phyloP scores from a whole-genome alignment of 2,329 filamentous ascomycete species.

The Aureobasidium melanogenum region DNA sequence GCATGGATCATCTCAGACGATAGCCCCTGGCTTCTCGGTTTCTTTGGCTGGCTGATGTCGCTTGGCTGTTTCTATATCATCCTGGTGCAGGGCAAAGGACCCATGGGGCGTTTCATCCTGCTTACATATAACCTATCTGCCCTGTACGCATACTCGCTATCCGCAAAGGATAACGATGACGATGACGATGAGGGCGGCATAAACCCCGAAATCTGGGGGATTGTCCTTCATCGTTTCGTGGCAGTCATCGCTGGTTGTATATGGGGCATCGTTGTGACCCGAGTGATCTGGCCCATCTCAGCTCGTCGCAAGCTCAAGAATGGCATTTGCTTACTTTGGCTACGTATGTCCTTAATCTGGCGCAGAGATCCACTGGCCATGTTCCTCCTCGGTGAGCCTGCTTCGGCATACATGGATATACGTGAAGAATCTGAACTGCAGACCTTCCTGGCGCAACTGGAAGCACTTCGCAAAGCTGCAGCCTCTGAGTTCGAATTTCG shows the following conservation, averaged over 20 bases:
- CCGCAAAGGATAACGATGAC: conserved; percentile 64
- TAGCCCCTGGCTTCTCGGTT: conserved; percentile 65
- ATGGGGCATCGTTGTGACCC: conserved; percentile 86
- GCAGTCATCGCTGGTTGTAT: conserved; percentile 79
- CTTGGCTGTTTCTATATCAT: conserved; percentile 86
- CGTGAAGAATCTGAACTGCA: conserved; percentile 82
- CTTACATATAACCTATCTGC: conserved; percentile 94
- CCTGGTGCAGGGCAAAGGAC: conserved; percentile 71
- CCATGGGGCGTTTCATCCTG: conserved; percentile 86
- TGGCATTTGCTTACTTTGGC: conserved; percentile 80
- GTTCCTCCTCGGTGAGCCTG: conserved; percentile 39
- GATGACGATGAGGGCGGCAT: conserved; percentile 82
- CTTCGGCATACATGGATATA: conserved; percentile 65
- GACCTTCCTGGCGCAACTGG: conserved; percentile 64
- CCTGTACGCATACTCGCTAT: conserved; percentile 86
- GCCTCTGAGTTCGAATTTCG: conserved; percentile 81
- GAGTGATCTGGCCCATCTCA: conserved; percentile 88
- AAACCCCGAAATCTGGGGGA: conserved; percentile 76
- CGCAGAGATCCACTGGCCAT: conserved; percentile 80
- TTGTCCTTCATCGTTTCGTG: conserved; percentile 77
- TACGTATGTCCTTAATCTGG: conserved; percentile 94
- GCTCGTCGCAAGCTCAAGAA: conserved; percentile 82
- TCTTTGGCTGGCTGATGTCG: conserved; percentile 74
- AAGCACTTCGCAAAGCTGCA: conserved; percentile 63
- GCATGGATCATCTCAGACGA: conserved; percentile 71